phyloP scores from a whole-genome alignment of 2,329 filamentous ascomycete species.

The Alternaria sp. region DNA sequence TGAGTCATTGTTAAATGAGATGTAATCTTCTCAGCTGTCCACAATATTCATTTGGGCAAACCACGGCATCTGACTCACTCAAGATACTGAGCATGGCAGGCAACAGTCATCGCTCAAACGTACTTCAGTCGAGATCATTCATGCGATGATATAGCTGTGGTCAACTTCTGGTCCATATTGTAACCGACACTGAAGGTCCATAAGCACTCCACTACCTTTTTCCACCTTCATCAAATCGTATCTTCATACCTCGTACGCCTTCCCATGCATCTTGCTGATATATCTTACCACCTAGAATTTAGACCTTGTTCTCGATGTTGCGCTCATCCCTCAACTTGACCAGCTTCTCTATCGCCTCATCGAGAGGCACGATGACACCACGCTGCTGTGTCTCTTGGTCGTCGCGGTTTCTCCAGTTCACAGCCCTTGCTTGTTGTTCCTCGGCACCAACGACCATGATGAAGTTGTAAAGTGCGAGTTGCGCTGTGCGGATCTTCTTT shows the following conservation, averaged over 20 bases:
- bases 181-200: not conserved
- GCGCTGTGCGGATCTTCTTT: conserved; percentile 86
- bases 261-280: conserved; percentile 2
- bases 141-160: not conserved
- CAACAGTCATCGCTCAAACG: not conserved
- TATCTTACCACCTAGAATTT: not conserved
- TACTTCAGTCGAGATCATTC: not conserved
- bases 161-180: not conserved
- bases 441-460: conserved; percentile 74
- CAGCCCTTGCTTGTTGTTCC: conserved; percentile 64
- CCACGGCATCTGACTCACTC: not conserved
- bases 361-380: conserved; percentile 66
- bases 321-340: conserved; percentile 53
- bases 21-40: not conserved
- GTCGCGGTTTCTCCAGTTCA: conserved; percentile 70
- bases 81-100: not conserved
- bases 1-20: not conserved
- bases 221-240: conserved; percentile 9
- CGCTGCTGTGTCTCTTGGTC: conserved; percentile 67
- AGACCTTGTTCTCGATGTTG: conserved; percentile 42
- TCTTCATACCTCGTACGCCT: conserved; percentile 9
- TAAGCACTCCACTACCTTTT: not conserved
- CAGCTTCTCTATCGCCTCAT: conserved; percentile 64
- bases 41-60: not conserved
- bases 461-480: conserved; percentile 83